These are phyloP conservation scores for Tetrapisispora taiwanensis DNA, from an alignment of 805 yeast genomes.

Conservation along the genomic window DNA sequence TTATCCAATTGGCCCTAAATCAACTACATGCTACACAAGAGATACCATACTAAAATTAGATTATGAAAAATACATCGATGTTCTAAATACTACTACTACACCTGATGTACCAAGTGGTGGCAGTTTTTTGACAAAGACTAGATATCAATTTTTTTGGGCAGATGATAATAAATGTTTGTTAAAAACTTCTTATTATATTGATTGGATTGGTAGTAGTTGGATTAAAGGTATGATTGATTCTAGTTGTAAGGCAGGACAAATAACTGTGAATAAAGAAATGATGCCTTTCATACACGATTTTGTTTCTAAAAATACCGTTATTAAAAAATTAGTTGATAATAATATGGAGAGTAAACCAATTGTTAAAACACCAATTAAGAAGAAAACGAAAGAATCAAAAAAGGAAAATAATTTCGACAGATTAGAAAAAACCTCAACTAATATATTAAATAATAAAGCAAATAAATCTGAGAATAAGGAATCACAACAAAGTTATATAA, in stretches of 20 bases:
- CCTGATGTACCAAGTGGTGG: conserved; percentile 93
- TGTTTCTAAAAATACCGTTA: conserved; percentile 13
- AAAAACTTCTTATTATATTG: conserved; percentile 56
- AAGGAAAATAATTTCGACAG: not conserved
- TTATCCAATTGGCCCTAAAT: conserved; percentile 85
- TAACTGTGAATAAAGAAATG: conserved; percentile 46
- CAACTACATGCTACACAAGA: conserved; percentile 60
- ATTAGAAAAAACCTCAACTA: no score
- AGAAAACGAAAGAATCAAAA: no score
- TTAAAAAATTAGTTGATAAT: not conserved
- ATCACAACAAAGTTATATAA: not conserved
- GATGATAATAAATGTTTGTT: conserved; percentile 40
- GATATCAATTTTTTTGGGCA: conserved; percentile 67
- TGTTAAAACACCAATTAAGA: not conserved
- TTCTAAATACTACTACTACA: conserved; percentile 54
- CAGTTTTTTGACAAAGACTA: conserved; percentile 61
- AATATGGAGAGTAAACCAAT: not conserved
- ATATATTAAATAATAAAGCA: no score
- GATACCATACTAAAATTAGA: conserved; percentile 51
- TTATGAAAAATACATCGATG: conserved; percentile 42
- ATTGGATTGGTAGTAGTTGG: conserved; percentile 92
- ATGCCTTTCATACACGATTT: conserved; percentile 19
- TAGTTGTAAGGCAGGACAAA: conserved; percentile 74
- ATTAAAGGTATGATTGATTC: conserved; percentile 80
- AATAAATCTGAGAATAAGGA: not conserved